Percentiles rank a stretch among this genome's conserved stretches.
Evolutionary conservation across 1,284 basidiomycete genomes (phyloP).

Genomic region (Ceraceosorus guamensis): DNA sequence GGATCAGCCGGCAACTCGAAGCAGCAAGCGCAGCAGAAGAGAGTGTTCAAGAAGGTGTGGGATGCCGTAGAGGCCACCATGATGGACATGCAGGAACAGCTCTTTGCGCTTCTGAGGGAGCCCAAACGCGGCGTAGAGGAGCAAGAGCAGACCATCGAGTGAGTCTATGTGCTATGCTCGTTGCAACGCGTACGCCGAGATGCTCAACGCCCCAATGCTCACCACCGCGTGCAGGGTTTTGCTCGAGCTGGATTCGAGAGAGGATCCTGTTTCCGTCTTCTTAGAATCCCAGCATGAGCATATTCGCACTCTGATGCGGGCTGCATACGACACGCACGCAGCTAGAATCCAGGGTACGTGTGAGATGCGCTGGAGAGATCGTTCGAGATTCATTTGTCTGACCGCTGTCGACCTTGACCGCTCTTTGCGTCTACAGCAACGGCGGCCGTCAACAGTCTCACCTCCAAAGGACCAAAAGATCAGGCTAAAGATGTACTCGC

Average conservation of each 20-base stretch:
- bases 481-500: conserved; percentile 48
- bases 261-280: conserved; percentile 77
- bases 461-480: conserved; percentile 60
- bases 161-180: conserved; percentile 33
- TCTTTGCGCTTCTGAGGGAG: conserved; percentile 74
- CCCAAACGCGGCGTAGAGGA: conserved; percentile 74
- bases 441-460: conserved; percentile 1
- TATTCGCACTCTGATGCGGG: conserved; percentile 71
- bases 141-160: conserved; percentile 96
- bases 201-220: background rate
- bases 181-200: background rate
- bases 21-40: conserved; percentile 58
- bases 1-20: conserved; percentile 25
- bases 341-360: background rate
- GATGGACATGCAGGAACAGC: conserved; percentile 73
- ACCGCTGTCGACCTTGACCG: no score
- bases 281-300: conserved; percentile 86
- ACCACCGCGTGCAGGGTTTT: conserved; percentile 17
- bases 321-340: conserved; percentile 54
- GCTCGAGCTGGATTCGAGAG: conserved; percentile 37
- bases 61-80: conserved; percentile 87
- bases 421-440: conserved; percentile 4
- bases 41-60: conserved; percentile 96
- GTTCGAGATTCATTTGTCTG: no score
- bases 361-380: no score